Base-by-base conservation (phyloP, 805 yeast species). In the Kazachstania kunashirensis region DNA sequence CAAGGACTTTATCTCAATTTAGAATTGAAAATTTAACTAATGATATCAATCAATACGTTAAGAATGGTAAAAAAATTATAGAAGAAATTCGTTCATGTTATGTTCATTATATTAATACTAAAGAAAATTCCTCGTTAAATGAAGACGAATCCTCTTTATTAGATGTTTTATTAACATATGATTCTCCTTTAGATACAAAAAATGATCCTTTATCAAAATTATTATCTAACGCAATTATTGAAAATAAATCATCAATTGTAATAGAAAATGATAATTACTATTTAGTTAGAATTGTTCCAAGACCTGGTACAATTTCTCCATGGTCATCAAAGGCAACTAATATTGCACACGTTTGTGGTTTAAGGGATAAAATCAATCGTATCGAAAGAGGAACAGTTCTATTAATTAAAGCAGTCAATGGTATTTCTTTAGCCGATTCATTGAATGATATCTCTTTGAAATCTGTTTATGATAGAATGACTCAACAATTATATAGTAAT, bases 271-370 rank as follows among this genome's bases (percentile, higher is more conserved):
- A 60, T 5, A 72, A 69, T 45, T 63, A 75, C 23, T 71, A 74
- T 43, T 63, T 86, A 46, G 63, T 89, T 32, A 72, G 94, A 57
- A 70, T 92, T 36, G 68, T 86, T 36, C 98, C 99, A 30, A 76
- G 97, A 60, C 67, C 86, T 6, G 98, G 98, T 43, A 92, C 98
- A 10, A 89, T 92, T 47, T 88, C 97, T 18, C 97, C 98, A 24
- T 92, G 99, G 99, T 84, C 96, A 8, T 88, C 97, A 11, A 92
- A 92, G 65, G 99, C 99, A 19, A 88, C 98, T 28, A 89, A 92
- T 63, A 92, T 92, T 48, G 73, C 88, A 36, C 75, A 78, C 39
- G 94, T 84, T 39, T 84, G 95, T 64, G 96, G 96, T 8, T 70
- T 92, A 42, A 72, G 68, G 26, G 67, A 70, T 14, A 72, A 70